Percentiles rank a stretch among this genome's conserved stretches.
These are phyloP conservation scores for Tetrapisispora pingtungensis DNA, from an alignment of 805 yeast genomes.

Conservation along the genomic window DNA sequence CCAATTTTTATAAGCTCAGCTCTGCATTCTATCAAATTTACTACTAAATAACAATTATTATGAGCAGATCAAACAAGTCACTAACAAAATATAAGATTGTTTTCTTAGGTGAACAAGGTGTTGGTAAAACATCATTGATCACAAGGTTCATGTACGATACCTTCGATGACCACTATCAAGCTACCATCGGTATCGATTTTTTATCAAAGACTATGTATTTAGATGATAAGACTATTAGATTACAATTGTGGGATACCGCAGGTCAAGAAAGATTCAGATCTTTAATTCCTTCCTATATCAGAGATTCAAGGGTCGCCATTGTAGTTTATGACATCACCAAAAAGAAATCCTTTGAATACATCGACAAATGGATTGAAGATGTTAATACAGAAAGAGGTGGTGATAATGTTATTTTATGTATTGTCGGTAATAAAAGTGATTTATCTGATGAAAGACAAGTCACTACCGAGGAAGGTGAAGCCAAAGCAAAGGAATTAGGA, in stretches of 20 bases:
- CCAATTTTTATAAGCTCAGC: too few species aligned
- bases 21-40: too few species aligned
- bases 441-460: slow-evolving; percentile 73
- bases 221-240: slow-evolving; percentile 88
- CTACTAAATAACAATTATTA: background rate
- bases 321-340: slow-evolving; percentile 90
- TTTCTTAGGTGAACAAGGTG: slow-evolving; percentile 93
- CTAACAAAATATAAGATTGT: slow-evolving; percentile 73
- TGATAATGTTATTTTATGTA: slow-evolving; percentile 73
- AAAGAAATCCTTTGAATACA: slow-evolving; percentile 71
- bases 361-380: slow-evolving; percentile 89
- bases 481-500: slow-evolving; percentile 57
- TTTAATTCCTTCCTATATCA: slow-evolving; percentile 86
- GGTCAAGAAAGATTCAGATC: slow-evolving; percentile 96
- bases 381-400: slow-evolving; percentile 87
- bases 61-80: slow-evolving; percentile 24
- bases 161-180: slow-evolving; percentile 87
- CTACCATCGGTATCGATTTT: slow-evolving; percentile 95
- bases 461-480: slow-evolving; percentile 74
- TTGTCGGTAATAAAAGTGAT: slow-evolving; percentile 90
- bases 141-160: slow-evolving; percentile 98
- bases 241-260: slow-evolving; percentile 96
- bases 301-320: slow-evolving; percentile 96
- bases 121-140: slow-evolving; percentile 90
- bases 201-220: slow-evolving; percentile 89